Evolutionary conservation across 2,329 filamentous ascomycete genomes (phyloP).

Genomic region (Aureobasidium sp.): DNA sequence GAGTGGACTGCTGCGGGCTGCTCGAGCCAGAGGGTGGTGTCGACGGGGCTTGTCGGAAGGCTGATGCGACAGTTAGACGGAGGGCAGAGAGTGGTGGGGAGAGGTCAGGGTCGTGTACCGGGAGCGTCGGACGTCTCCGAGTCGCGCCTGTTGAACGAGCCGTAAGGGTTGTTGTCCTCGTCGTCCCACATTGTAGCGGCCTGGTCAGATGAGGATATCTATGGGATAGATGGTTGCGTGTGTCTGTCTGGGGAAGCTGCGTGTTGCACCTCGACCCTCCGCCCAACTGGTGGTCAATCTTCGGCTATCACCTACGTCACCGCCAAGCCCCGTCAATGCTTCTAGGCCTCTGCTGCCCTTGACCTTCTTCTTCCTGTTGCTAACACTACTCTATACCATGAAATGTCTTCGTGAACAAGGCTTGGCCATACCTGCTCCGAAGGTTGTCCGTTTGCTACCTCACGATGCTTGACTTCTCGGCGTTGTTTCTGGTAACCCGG

Average conservation of each 20-base stretch:
- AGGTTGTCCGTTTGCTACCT: background rate
- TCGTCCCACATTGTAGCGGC: conserved; percentile 90
- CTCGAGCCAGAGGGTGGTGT: conserved; percentile 24
- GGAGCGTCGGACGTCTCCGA: conserved; percentile 63
- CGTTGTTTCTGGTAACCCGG: background rate
- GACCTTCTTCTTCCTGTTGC: background rate
- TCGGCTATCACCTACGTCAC: conserved; percentile 12
- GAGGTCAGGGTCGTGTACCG: conserved; percentile 34
- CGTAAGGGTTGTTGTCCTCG: conserved; percentile 97
- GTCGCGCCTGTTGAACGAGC: conserved; percentile 83
- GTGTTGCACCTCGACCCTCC: background rate
- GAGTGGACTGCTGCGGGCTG: conserved; percentile 5
- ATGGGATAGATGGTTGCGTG: background rate
- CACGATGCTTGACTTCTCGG: background rate
- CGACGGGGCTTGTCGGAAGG: conserved; percentile 12
- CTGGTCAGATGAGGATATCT: conserved; percentile 13
- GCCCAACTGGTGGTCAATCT: background rate
- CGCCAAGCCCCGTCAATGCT: background rate
- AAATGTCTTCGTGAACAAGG: background rate
- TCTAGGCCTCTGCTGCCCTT: background rate
- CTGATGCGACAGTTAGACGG: conserved; percentile 8
- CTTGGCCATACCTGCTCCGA: too few species aligned
- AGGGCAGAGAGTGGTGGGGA: background rate
- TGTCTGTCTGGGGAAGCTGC: conserved; percentile 12
- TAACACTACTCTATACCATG: background rate